Conservation (phyloP, 2,329 filamentous ascomycete species). For the Curvularia sp. region DNA sequence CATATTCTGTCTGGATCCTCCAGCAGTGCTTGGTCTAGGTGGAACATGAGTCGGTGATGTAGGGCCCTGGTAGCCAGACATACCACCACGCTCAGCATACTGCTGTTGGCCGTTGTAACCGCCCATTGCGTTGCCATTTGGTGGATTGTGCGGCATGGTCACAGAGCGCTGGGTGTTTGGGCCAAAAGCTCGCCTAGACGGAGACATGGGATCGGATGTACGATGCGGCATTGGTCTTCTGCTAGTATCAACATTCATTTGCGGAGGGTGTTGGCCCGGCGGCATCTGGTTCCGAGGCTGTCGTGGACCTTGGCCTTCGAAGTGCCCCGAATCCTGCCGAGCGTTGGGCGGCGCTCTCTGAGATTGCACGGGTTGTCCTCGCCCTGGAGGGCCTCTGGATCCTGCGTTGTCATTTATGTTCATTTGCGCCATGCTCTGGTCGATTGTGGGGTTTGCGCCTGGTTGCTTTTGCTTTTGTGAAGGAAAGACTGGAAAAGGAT, state of each 20-base stretch:
- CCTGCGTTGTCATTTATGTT: slow-evolving; percentile 36
- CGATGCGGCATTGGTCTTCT: slow-evolving; percentile 26
- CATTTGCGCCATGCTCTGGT: slow-evolving; percentile 48
- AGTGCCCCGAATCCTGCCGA: slow-evolving; percentile 47
- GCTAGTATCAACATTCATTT: slow-evolving; percentile 29
- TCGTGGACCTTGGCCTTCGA: slow-evolving; percentile 40
- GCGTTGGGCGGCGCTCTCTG: slow-evolving; percentile 30
- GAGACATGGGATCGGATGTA: slow-evolving; percentile 33
- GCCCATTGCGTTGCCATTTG: slow-evolving; percentile 20
- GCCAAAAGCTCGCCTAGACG: slow-evolving; percentile 40
- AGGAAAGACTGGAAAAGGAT: slow-evolving; percentile 58
- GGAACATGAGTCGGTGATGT: slow-evolving; percentile 45
- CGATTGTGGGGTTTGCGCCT: slow-evolving; percentile 30
- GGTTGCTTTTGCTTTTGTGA: slow-evolving; percentile 33
- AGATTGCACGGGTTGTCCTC: slow-evolving; percentile 30
- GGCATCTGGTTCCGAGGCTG: slow-evolving; percentile 36
- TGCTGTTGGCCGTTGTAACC: slow-evolving; percentile 35
- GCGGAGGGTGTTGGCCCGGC: slow-evolving; percentile 33
- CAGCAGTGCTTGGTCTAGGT: slow-evolving; percentile 48
- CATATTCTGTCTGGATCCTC: slow-evolving; percentile 37
- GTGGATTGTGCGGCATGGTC: slow-evolving; percentile 48
- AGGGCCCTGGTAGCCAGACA: slow-evolving; percentile 47
- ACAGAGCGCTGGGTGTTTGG: slow-evolving; percentile 44
- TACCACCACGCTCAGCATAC: slow-evolving; percentile 46
- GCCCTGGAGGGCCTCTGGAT: slow-evolving; percentile 28